Percentiles rank a stretch among this genome's conserved stretches.
These are phyloP conservation scores for Esteya vermicola DNA, from an alignment of 2,329 filamentous ascomycete genomes.

Conservation along the genomic window DNA sequence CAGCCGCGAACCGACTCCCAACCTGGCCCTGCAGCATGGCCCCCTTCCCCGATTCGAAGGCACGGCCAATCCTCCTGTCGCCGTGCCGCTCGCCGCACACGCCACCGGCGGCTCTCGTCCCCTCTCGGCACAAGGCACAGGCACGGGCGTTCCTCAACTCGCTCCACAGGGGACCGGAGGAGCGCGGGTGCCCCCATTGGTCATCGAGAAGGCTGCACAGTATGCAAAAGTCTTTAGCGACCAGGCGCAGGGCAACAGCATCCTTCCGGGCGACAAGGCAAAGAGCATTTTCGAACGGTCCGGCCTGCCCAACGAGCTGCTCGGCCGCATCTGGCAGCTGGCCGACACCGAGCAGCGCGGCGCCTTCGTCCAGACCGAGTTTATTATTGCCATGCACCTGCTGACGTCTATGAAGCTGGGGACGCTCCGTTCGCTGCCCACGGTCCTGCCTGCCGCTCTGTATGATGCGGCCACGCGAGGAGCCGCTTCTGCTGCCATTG, in stretches of 20 bases:
- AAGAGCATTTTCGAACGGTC: constrained; percentile 94
- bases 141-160: constrained; percentile 21
- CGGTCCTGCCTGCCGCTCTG: constrained; percentile 64
- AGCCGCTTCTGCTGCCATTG: constrained; percentile 11
- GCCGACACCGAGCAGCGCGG: constrained; percentile 90
- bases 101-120: constrained; percentile 15
- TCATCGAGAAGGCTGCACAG: constrained; percentile 76
- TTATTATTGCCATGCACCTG: constrained; percentile 96
- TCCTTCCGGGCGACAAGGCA: constrained; percentile 73
- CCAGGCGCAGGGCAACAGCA: constrained; percentile 57
- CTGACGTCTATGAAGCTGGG: constrained; percentile 84
- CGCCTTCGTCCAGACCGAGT: constrained; percentile 73
- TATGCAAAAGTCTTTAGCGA: constrained; percentile 86
- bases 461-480: constrained; percentile 81
- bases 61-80: constrained; percentile 26
- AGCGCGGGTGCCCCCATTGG: constrained; percentile 72
- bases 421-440: constrained; percentile 64
- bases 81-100: constrained; percentile 15
- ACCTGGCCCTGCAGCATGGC: constrained; percentile 71
- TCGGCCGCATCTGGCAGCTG: constrained; percentile 93
- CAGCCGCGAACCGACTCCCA: constrained; percentile 63
- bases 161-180: constrained; percentile 20
- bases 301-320: constrained; percentile 71
- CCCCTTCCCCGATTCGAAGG: constrained; percentile 91
- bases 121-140: constrained; percentile 44